Percentiles rank a stretch among this genome's conserved stretches.
Evolutionary conservation across 306 rosid species (phyloP).

Genomic region (Pueraria montana): DNA sequence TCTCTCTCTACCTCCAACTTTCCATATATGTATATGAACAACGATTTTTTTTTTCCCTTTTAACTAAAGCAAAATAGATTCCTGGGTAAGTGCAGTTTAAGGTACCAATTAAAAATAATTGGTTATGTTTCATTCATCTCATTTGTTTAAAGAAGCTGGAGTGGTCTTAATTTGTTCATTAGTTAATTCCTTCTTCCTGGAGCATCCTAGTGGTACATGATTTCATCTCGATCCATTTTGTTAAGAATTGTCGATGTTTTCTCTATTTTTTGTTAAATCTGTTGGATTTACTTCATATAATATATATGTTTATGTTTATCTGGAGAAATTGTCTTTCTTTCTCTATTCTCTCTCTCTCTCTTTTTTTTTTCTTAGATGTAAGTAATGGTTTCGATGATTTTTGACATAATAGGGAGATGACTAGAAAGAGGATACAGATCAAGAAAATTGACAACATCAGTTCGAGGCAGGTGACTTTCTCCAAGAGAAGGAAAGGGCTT

Average conservation of each 20-base stretch:
- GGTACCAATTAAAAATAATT: not conserved
- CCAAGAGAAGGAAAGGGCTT: no score
- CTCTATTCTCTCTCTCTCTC: no score
- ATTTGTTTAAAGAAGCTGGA: no score
- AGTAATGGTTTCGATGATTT: conserved; percentile 1
- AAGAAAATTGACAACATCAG: conserved; percentile 63
- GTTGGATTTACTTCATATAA: conserved; percentile 2
- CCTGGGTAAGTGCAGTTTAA: not conserved
- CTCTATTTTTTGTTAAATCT: conserved; percentile 25
- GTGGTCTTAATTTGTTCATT: no score
- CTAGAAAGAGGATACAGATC: conserved; percentile 62
- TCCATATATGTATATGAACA: not conserved
- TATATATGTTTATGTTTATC: not conserved
- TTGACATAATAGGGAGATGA: conserved; percentile 47
- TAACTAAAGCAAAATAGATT: not conserved
- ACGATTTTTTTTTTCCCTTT: not conserved
- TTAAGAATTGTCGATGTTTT: no score
- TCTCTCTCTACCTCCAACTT: conserved; percentile 1
- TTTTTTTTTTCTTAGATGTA: not conserved
- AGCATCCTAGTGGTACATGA: no score
- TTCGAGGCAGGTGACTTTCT: conserved; percentile 67
- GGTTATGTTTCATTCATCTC: no score
- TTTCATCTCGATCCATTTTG: no score
- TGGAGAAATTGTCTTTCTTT: not conserved
- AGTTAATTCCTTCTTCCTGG: no score